Evolutionary conservation across 164 flowering plant genomes (phyloP).

Genomic region (Vitis rotundifolia): DNA sequence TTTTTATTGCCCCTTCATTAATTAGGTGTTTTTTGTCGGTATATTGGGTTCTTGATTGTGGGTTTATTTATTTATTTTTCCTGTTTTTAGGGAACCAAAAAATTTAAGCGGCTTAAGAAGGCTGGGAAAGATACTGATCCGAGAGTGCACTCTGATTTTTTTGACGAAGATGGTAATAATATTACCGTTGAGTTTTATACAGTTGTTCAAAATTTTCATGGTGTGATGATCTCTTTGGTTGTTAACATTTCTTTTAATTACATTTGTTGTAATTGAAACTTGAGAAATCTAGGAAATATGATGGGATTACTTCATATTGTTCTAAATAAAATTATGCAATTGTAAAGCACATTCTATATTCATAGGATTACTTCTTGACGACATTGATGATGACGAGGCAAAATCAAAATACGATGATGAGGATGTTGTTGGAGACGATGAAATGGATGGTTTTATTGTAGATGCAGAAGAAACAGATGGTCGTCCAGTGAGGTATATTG

Average conservation of each 20-base stretch:
- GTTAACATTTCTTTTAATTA: constrained; percentile 1
- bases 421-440: constrained; percentile 85
- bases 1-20: background rate
- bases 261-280: no score
- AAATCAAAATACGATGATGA: constrained; percentile 66
- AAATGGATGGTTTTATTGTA: constrained; percentile 94
- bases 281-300: no score
- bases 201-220: constrained; percentile 48
- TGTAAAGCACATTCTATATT: no score
- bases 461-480: constrained; percentile 86
- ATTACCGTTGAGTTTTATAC: no score
- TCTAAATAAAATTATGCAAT: no score
- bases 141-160: constrained; percentile 55
- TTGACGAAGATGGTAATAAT: constrained; percentile 59
- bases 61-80: background rate
- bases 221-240: constrained; percentile 69
- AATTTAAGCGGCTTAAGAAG: constrained; percentile 86
- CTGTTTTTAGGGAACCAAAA: constrained; percentile 57
- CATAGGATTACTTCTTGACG: constrained; percentile 58
- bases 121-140: constrained; percentile 60
- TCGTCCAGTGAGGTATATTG: constrained; percentile 60
- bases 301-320: no score
- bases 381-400: constrained; percentile 72
- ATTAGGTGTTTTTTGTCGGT: no score
- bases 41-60: no score